Evolutionary conservation across 2,329 filamentous ascomycete genomes (phyloP).

Genomic region (Neonectria punicea): DNA sequence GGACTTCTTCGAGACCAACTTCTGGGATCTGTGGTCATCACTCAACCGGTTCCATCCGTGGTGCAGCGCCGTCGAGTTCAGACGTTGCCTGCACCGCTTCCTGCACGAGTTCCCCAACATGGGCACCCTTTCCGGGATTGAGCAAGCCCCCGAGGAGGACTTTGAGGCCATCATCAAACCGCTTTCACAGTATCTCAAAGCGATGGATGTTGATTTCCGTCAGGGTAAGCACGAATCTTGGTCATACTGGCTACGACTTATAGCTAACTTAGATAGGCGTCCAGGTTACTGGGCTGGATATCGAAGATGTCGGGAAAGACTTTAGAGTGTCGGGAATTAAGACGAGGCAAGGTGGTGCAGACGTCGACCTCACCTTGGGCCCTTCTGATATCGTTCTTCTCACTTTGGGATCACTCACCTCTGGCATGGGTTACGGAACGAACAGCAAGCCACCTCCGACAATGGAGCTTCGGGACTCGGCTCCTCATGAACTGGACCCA

Average conservation of each 20-base stretch:
- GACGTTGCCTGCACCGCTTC: constrained; percentile 40
- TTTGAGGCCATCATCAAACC: constrained; percentile 43
- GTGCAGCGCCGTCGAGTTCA: constrained; percentile 43
- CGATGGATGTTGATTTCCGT: constrained; percentile 42
- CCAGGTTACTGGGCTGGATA: constrained; percentile 39
- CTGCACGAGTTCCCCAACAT: constrained; percentile 44
- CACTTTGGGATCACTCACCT: constrained; percentile 39
- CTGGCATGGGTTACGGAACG: constrained; percentile 41
- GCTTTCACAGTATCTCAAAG: constrained; percentile 40
- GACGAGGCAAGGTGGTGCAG: constrained; percentile 33
- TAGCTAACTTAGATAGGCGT: constrained; percentile 35
- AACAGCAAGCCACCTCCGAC: constrained; percentile 37
- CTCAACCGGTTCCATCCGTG: constrained; percentile 43
- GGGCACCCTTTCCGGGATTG: constrained; percentile 38
- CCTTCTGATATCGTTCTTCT: constrained; percentile 34
- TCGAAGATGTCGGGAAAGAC: constrained; percentile 33
- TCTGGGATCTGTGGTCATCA: constrained; percentile 43
- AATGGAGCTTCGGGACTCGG: constrained; percentile 42
- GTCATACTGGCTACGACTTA: too few relatives aligned
- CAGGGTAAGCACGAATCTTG: constrained; percentile 32
- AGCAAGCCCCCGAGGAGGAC: constrained; percentile 42
- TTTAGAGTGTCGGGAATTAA: constrained; percentile 36
- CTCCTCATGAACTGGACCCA: constrained; percentile 39
- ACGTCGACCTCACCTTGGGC: constrained; percentile 24
- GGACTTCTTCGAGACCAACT: constrained; percentile 43